Conservation (phyloP, 805 yeast genomes). For the Scheffersomyces ergatensis region DNA sequence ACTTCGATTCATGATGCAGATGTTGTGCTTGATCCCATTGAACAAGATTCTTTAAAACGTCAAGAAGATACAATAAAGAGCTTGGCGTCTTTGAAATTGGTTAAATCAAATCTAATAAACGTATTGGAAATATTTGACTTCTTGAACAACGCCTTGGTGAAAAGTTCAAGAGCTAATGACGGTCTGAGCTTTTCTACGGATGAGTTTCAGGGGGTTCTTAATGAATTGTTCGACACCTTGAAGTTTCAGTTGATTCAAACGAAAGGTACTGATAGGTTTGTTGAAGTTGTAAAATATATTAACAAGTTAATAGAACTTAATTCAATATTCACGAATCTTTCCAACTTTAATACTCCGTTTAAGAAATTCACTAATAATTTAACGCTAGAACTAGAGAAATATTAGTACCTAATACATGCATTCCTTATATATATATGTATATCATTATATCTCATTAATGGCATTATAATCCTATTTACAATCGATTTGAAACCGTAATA, state of each 20-base stretch:
- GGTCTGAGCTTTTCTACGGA: conserved; percentile 9
- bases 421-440: neutral
- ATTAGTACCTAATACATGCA: neutral
- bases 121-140: conserved; percentile 48
- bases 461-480: neutral
- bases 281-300: conserved; percentile 39
- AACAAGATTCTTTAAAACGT: conserved; percentile 19
- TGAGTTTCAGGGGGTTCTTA: conserved; percentile 33
- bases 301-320: conserved; percentile 46
- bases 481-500: no score
- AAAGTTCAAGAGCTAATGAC: neutral
- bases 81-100: conserved; percentile 27
- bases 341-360: conserved; percentile 50
- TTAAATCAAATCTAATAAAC: conserved; percentile 43
- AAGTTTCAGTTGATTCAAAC: conserved; percentile 33
- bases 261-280: conserved; percentile 22
- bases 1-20: conserved; percentile 14
- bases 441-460: neutral
- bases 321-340: conserved; percentile 53
- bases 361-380: conserved; percentile 39
- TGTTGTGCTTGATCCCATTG: conserved; percentile 9
- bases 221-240: conserved; percentile 45
- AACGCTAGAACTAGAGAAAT: conserved; percentile 6
- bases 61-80: conserved; percentile 31
- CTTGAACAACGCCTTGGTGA: conserved; percentile 13